Evolutionary conservation across 169 alveolate genomes (phyloP).

Genomic region (Theileria equi): DNA sequence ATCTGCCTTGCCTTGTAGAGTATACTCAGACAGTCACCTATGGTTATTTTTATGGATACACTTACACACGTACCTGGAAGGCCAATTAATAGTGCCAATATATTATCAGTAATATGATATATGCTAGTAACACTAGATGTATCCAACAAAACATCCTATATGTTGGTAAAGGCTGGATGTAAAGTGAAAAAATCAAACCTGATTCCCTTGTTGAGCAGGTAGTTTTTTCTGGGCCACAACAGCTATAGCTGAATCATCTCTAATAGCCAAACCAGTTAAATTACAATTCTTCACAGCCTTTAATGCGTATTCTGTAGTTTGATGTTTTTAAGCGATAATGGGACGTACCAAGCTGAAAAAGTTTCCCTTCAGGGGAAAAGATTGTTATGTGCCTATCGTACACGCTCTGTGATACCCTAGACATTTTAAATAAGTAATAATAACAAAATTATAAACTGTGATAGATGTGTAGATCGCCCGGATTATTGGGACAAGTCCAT

Average conservation of each 20-base stretch:
- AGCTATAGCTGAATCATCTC: conserved; percentile 93
- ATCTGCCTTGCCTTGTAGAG: conserved; percentile 84
- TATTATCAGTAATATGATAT: conserved; percentile 76
- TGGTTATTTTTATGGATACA: background rate
- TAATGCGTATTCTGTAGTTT: conserved; percentile 89
- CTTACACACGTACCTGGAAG: conserved; percentile 73
- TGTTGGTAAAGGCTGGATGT: background rate
- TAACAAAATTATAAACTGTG: no score
- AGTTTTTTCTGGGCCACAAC: conserved; percentile 93
- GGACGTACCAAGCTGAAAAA: conserved; percentile 89
- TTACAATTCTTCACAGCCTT: conserved; percentile 95
- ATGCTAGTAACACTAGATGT: conserved; percentile 72
- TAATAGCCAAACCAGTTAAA: conserved; percentile 92
- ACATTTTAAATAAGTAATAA: conserved; percentile 64
- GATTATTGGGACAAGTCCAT: no score
- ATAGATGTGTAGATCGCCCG: no score
- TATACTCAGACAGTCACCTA: conserved; percentile 81
- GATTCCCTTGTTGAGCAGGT: conserved; percentile 81
- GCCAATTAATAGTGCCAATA: conserved; percentile 77
- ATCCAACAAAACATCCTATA: conserved; percentile 79
- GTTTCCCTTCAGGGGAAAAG: conserved; percentile 98
- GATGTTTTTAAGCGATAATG: no score
- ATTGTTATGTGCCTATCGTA: conserved; percentile 92
- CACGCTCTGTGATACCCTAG: conserved; percentile 80
- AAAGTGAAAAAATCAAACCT: conserved; percentile 3